phyloP scores from a whole-genome alignment of 805 yeast species.

The Suhomyces xylopsoci region DNA sequence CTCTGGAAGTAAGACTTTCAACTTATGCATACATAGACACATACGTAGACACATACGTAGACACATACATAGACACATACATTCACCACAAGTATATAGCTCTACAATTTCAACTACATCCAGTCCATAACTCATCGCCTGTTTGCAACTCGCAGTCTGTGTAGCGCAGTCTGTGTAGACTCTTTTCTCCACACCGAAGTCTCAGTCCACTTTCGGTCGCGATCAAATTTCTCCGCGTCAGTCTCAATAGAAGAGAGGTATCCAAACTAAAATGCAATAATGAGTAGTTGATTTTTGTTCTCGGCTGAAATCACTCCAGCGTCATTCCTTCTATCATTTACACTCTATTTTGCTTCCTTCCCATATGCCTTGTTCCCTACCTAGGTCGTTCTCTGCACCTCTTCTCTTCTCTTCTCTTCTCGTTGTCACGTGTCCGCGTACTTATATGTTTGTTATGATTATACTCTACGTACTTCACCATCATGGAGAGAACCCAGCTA shows the following conservation, averaged over 20 bases:
- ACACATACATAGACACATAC: too few relatives aligned
- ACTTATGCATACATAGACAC: too few relatives aligned
- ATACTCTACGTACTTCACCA: not conserved
- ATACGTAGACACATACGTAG: too few relatives aligned
- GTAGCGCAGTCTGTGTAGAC: not conserved
- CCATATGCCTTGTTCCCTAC: not conserved
- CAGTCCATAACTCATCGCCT: not conserved
- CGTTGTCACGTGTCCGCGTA: not conserved
- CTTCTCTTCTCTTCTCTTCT: not conserved
- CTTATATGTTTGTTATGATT: not conserved
- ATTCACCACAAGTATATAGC: too few relatives aligned
- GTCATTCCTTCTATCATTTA: not conserved
- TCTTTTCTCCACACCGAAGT: not conserved
- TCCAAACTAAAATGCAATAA: not conserved
- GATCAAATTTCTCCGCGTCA: not conserved
- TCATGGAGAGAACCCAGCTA: conserved; percentile 31
- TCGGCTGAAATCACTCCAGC: not conserved
- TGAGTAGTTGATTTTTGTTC: not conserved
- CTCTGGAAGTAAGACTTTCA: too few relatives aligned
- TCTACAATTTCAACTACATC: too few relatives aligned
- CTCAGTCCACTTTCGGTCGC: not conserved
- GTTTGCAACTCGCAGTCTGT: not conserved
- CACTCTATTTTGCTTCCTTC: not conserved
- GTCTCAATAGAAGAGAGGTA: not conserved
- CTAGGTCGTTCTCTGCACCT: too few relatives aligned